These are phyloP conservation scores for Nicotiana rustica DNA, from an alignment of 305 asterid species.

Conservation along the genomic window DNA sequence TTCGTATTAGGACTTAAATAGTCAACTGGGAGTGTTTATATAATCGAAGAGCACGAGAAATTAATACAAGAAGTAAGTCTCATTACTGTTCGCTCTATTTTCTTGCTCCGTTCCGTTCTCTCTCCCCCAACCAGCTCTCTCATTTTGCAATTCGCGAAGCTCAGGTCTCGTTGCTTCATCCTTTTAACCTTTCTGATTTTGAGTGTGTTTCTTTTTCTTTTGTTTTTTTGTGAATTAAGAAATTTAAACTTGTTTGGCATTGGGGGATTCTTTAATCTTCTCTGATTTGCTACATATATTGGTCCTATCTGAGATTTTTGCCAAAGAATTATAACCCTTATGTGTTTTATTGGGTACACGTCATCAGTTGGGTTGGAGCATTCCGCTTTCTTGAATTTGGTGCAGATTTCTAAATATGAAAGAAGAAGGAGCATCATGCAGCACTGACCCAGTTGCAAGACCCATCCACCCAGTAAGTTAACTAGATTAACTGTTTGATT, in stretches of 20 bases:
- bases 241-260: neutral
- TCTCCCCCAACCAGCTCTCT: neutral
- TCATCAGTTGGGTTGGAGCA: slow-evolving; percentile 18
- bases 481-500: slow-evolving; percentile 30
- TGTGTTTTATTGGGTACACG: neutral
- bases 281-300: slow-evolving; percentile 24
- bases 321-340: slow-evolving; percentile 28
- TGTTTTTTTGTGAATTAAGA: neutral
- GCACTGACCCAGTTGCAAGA: slow-evolving; percentile 54
- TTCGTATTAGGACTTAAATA: neutral
- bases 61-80: neutral
- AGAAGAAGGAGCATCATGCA: slow-evolving; percentile 67
- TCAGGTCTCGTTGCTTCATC: slow-evolving; percentile 18
- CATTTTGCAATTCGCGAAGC: neutral
- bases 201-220: neutral
- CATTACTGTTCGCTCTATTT: slow-evolving; percentile 8
- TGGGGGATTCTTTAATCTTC: neutral
- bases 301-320: neutral
- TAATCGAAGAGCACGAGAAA: slow-evolving; percentile 5
- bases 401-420: slow-evolving; percentile 50
- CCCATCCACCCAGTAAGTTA: slow-evolving; percentile 61
- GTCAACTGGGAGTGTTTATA: neutral
- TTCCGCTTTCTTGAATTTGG: slow-evolving; percentile 17
- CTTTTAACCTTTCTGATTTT: neutral
- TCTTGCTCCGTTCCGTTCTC: neutral